Base-by-base conservation (phyloP, 345 rosid species). In the Pseudoturritis turrita region DNA sequence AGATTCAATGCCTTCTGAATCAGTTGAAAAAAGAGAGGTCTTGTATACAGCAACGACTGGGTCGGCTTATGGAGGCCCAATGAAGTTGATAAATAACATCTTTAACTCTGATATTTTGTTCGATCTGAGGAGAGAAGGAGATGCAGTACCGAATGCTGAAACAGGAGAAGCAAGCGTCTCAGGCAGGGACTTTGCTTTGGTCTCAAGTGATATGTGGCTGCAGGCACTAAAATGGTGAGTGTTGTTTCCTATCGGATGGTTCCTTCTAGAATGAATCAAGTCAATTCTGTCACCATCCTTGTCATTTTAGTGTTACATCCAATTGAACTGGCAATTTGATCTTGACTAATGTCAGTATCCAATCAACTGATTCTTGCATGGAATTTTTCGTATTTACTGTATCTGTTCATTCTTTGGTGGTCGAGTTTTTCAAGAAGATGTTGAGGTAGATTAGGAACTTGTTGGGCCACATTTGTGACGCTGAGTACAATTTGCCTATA, bases 191-290 rank as follows among this genome's bases (percentile, higher is more conserved):
- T 95, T 77, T 81, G 99, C 99, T 1, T 86, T 95, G 89, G 94
- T 95, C 59, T 79, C 90, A 2, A 97, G 92, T 29, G 92, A 95
- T 64, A 95, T 88, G 97, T 95, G 99, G 99, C 77, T 95, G 75
- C 75, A 81, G 82, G 97, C 98, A 23, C 89, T 95, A 14, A 95
- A 88, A 82, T 88, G 97, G 98, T 92, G 61, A 83, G 84, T 64
- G 36, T 60, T 52, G 18, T 62, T 52, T 61, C 10, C 8, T 29
- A 56, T 10, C 67, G 47, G 43, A 37, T 65, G 14, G 25, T 23
- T 47, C 50, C 40, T 68, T 68, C 18, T 59, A 11, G 8, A 53
- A 54, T 45, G 58, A 33, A 22, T 5, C 17, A 39, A 13, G 13
- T 55, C 50, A 25, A n/a, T 29, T 7, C 62, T 52, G 45, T 62